Evolutionary conservation across 768 basidiomycete genomes (phyloP), one percentile per base, ranked within the genome.

Genomic region (Mycena leptocephala): DNA sequence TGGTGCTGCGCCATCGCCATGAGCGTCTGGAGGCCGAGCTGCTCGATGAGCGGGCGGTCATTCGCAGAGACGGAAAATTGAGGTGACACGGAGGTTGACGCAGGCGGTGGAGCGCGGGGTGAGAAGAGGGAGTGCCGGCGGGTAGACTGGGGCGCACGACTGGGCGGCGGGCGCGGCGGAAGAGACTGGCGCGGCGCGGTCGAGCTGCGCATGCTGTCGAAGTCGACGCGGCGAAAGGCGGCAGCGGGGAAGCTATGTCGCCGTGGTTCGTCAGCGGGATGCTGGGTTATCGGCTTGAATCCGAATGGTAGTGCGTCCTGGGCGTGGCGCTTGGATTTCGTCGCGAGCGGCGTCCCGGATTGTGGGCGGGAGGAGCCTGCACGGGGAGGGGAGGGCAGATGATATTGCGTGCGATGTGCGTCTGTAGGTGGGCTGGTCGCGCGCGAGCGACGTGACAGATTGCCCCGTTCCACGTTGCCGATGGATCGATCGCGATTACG

Each of bases 1-100:
- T 91, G 89, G 37, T 89, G 88, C 24, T 82, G 78, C 0, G 89
- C 85, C 83, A 92, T 89, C 70, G 80, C 80, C 13, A 82, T 78
- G 3, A 91, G 70, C 20, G 82, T 80, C n/a, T 73, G 70, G 20
- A 82, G 74, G 1, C 82, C 85, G 26, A 83, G 72, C 22, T 70
- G 69, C 70, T 77, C 74, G 20, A 35, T 1, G 9, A 74, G 32
- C 26, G 75, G 74, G 46, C 76, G 72, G 59, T 81, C 81, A 22
- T 75, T 76, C 8, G 76, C 78, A n/a, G 81, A 79, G 35, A 74
- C 70, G 18, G 39, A 33, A 22, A 32, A 33, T 32, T n/a, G 35
- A 5, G 58, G 59, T 11, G 59, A 46, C 2, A 62, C 46, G 26
- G 37, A 22, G 3, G 37, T 22, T 18, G 66, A 43, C 16, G 73